These are phyloP conservation scores for Cryptosporidium andersoni DNA, from an alignment of 169 alveolate species.

Conservation along the genomic window DNA sequence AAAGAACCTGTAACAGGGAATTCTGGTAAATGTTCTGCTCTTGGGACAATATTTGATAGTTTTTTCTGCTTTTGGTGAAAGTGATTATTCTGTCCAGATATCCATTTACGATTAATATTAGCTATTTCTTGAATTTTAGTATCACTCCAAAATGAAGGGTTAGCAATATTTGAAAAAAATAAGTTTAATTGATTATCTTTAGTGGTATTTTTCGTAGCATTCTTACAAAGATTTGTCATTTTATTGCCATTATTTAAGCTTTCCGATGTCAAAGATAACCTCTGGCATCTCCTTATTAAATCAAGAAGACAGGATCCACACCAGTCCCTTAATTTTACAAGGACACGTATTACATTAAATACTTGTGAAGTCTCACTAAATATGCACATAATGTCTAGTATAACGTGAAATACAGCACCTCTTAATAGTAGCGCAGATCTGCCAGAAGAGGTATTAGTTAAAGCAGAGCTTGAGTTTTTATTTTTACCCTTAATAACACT, in stretches of 20 bases:
- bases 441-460: not conserved
- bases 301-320: constrained; percentile 69
- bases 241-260: not conserved
- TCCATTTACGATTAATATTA: constrained; percentile 41
- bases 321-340: constrained; percentile 68
- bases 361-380: constrained; percentile 68
- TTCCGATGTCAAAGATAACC: constrained; percentile 18
- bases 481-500: not conserved
- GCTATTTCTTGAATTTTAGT: constrained; percentile 48
- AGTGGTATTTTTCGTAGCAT: not conserved
- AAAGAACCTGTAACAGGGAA: not conserved
- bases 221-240: not conserved
- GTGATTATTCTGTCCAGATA: constrained; percentile 41
- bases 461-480: not conserved
- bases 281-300: constrained; percentile 61
- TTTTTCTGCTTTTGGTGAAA: not conserved
- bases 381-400: constrained; percentile 63
- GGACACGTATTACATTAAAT: constrained; percentile 53
- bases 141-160: constrained; percentile 58
- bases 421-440: constrained; percentile 48
- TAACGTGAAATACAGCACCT: constrained; percentile 41
- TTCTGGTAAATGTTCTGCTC: not conserved
- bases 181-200: constrained; percentile 1
- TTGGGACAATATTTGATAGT: not conserved
- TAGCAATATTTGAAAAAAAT: constrained; percentile 3